These are phyloP conservation scores for Aspergillus oerlinghausenensis DNA, from an alignment of 2,329 filamentous ascomycete genomes.

Conservation along the genomic window DNA sequence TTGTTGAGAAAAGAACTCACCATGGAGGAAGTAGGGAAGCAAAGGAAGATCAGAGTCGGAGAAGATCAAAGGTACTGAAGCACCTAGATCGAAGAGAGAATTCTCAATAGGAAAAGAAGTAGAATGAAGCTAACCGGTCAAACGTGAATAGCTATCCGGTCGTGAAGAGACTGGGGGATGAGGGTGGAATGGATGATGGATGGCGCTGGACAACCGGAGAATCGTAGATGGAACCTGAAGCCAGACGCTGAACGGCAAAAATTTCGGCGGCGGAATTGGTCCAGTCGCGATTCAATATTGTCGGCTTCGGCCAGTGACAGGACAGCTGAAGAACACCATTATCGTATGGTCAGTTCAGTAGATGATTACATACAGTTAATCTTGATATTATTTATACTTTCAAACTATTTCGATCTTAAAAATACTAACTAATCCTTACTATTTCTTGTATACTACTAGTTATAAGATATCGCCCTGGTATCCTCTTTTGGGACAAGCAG, in stretches of 20 bases:
- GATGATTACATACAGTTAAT: not conserved
- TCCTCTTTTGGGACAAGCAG: not conserved
- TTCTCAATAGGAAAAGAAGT: not conserved
- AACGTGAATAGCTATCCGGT: slow-evolving; percentile 4
- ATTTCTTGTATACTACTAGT: not conserved
- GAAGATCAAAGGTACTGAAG: not conserved
- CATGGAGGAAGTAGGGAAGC: slow-evolving; percentile 13
- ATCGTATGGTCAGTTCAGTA: not conserved
- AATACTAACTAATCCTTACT: not conserved
- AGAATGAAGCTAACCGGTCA: slow-evolving; percentile 1
- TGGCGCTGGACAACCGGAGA: not conserved
- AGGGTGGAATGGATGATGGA: not conserved
- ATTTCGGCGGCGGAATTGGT: slow-evolving; percentile 15
- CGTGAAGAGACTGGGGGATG: slow-evolving; percentile 13
- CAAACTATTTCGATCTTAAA: not conserved
- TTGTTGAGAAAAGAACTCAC: slow-evolving; percentile 14
- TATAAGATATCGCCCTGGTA: not conserved
- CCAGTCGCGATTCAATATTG: not conserved
- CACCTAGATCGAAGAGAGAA: not conserved
- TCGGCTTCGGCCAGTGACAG: not conserved
- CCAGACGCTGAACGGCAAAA: slow-evolving; percentile 8
- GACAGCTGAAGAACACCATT: no score
- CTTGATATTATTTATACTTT: not conserved
- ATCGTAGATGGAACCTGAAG: not conserved
- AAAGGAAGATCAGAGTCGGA: not conserved